Base-by-base conservation (phyloP, 495 filamentous ascomycete genomes). In the Penicillium steckii region DNA sequence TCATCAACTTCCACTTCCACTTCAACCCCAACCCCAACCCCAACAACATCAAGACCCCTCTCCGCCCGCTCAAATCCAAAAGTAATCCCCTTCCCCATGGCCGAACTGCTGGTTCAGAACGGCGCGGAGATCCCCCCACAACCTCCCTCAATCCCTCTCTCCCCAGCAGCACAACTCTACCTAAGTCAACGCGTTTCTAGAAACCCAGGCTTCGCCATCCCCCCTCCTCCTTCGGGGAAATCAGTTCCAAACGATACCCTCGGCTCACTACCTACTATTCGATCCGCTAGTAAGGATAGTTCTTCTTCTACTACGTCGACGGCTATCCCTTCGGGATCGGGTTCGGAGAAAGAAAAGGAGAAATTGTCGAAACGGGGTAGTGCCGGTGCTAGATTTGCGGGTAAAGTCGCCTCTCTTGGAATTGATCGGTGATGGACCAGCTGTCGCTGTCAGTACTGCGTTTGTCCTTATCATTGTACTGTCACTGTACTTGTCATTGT, bases 51-150 rank as follows among this genome's bases (percentile, higher is more conserved):
- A 4, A 70, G 72, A 22, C 65, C 64, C 71, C 64, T 55, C 62
- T 63, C 50, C 57, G 46, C 64, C 62, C 55, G 62, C 52, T 59
- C 65, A 51, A 48, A 48, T 60, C 50, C 67, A 17, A 76, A 71
- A 47, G 64, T 68, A 13, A 80, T 77, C 29, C 66, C 84, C 3
- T 98, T 97, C 69, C 87, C 95, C 0, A 74, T 97, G 21, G 95
- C 94, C 23, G 94, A 98, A 70, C 79, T 97, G 43, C 80, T 98
- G 9, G 78, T 97, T 17, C 94, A 96, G 60, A 97, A 97, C 65
- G 94, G 94, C 25, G 91, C 91, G 7, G 90, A 95, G 40, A 87
- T 97, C 15, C 91, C 94, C 0, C 65, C 77, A 1, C 68, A 80
- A 6, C 77, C 85, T 40, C 87, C 89, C 6, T 85, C 87, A 3